Percentiles rank a stretch among this genome's conserved stretches.
phyloP scores from a whole-genome alignment of 306 rosid species.

The Carpinus viminea region DNA sequence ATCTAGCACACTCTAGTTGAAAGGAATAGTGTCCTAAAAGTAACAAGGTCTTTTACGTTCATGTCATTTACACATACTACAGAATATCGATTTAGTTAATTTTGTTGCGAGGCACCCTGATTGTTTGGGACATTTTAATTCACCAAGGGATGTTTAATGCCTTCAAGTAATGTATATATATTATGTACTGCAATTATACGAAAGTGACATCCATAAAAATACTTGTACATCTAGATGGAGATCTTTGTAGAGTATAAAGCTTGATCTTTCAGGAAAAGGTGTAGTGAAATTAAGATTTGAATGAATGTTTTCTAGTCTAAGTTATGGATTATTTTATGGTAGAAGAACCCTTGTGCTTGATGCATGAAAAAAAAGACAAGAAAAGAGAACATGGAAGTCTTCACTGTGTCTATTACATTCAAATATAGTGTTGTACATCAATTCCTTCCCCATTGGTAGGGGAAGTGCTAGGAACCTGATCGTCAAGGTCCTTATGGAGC shows the following conservation, averaged over 20 bases:
- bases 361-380: neutral
- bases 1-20: neutral
- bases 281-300: neutral
- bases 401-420: neutral
- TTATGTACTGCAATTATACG: too few relatives aligned
- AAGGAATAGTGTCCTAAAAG: neutral
- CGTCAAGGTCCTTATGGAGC: neutral
- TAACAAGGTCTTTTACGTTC: too few relatives aligned
- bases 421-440: neutral
- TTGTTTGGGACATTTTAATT: too few relatives aligned
- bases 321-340: neutral
- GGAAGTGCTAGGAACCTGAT: neutral
- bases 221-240: neutral
- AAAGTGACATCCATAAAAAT: neutral
- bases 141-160: too few relatives aligned
- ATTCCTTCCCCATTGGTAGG: conserved; percentile 1
- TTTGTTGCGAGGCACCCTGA: too few relatives aligned
- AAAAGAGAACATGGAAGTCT: neutral
- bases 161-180: neutral
- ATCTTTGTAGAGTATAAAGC: neutral
- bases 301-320: neutral
- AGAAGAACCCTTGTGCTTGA: neutral
- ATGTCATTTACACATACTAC: too few relatives aligned
- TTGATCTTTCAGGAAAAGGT: neutral
- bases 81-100: too few relatives aligned